phyloP scores from a whole-genome alignment of 768 basidiomycete species.

The Cubamyces sp. region DNA sequence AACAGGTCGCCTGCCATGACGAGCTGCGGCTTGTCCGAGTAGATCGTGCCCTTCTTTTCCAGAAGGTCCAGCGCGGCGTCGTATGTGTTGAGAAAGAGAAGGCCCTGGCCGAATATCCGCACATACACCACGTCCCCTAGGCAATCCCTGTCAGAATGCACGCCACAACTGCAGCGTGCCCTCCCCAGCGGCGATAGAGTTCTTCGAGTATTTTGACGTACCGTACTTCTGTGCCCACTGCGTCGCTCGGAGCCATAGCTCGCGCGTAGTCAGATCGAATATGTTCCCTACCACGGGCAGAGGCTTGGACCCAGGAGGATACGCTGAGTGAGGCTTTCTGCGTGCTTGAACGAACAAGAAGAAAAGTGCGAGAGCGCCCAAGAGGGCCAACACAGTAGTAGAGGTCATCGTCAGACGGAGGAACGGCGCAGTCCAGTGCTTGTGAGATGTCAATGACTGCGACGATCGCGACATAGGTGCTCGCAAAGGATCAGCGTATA shows the following conservation, averaged over 20 bases:
- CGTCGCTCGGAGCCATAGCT: conserved; percentile 66
- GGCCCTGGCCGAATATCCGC: conserved; percentile 65
- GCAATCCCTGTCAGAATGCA: not conserved
- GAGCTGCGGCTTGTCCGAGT: conserved; percentile 73
- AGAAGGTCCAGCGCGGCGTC: conserved; percentile 65
- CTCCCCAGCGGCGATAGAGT: no score
- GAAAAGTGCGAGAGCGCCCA: not conserved
- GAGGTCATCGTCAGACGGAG: not conserved
- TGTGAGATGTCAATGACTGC: no score
- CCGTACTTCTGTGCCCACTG: conserved; percentile 69
- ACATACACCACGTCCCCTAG: conserved; percentile 68
- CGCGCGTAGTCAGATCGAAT: conserved; percentile 57
- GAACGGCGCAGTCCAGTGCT: no score
- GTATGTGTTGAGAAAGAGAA: conserved; percentile 68
- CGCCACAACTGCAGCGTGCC: not conserved
- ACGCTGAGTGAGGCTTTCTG: not conserved
- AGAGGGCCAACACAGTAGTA: not conserved
- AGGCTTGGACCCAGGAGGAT: conserved; percentile 72
- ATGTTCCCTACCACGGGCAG: conserved; percentile 70
- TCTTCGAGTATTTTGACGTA: conserved; percentile 36
- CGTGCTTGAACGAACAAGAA: not conserved
- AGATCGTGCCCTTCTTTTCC: conserved; percentile 71
- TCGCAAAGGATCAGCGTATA: no score
- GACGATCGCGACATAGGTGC: no score
- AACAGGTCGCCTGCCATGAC: conserved; percentile 75